Conservation (phyloP, 139 green algal genomes). For the Chlamydomonas schloesseri region DNA sequence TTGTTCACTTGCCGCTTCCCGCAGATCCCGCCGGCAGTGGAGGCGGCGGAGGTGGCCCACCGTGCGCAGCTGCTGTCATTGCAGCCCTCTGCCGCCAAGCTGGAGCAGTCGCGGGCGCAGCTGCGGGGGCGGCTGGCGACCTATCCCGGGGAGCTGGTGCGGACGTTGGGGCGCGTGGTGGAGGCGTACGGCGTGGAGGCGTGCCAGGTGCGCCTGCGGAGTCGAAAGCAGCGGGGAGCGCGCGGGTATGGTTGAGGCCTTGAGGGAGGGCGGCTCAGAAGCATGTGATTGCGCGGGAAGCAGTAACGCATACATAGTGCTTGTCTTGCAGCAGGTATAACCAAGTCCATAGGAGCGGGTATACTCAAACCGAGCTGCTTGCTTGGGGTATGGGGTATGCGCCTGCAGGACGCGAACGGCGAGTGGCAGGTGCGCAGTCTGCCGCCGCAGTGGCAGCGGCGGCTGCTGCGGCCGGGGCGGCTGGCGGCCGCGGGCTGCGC, state of each 20-base stretch:
- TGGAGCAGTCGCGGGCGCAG: neutral
- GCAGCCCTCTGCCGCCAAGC: neutral
- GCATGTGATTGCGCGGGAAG: too few relatives aligned
- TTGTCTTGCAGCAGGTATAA: too few relatives aligned
- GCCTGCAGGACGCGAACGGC: conserved; percentile 5
- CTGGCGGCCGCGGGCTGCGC: neutral
- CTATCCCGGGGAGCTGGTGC: conserved; percentile 38
- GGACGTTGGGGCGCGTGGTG: neutral
- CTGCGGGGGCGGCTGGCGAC: conserved; percentile 8
- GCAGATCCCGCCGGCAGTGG: conserved; percentile 17
- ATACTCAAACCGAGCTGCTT: too few relatives aligned
- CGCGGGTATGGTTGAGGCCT: neutral
- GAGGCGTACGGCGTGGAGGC: conserved; percentile 5
- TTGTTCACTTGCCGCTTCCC: neutral
- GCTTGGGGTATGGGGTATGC: neutral
- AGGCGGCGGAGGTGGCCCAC: conserved; percentile 22
- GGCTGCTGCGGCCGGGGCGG: conserved; percentile 4
- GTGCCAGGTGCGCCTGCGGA: neutral
- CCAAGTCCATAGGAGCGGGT: too few relatives aligned
- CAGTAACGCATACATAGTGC: too few relatives aligned
- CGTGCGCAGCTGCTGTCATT: conserved; percentile 24
- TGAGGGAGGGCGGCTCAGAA: neutral
- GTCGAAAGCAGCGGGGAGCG: too few relatives aligned
- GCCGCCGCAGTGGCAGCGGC: conserved; percentile 9
- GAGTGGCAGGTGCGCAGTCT: conserved; percentile 8